These are phyloP conservation scores for Shiraia sp. DNA, from an alignment of 2,329 filamentous ascomycete genomes.

Conservation along the genomic window DNA sequence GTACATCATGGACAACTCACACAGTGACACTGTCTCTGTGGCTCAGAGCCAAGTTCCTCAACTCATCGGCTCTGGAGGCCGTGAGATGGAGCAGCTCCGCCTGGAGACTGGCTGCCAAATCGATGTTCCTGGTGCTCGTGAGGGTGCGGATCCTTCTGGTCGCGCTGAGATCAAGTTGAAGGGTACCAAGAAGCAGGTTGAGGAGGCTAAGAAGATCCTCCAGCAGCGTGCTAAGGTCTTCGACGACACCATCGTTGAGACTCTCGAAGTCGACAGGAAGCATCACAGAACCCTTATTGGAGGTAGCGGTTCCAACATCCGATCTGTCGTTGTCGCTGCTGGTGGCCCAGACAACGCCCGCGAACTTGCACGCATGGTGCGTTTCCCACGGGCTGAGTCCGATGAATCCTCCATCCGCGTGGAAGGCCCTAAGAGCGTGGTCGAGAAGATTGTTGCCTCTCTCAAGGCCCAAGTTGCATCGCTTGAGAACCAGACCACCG, in stretches of 20 bases:
- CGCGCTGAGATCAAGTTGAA: conserved; percentile 87
- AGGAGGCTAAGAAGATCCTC: conserved; percentile 87
- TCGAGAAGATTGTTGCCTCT: conserved; percentile 83
- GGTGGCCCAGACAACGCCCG: conserved; percentile 87
- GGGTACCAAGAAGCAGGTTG: conserved; percentile 88
- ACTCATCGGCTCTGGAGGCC: conserved; percentile 86
- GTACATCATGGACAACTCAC: conserved; percentile 86
- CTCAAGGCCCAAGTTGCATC: conserved; percentile 83
- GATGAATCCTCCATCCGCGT: conserved; percentile 83
- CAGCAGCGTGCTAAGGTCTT: conserved; percentile 85
- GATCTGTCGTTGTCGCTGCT: conserved; percentile 81
- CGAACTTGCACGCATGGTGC: conserved; percentile 84
- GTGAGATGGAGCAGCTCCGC: conserved; percentile 87
- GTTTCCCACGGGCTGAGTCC: conserved; percentile 88
- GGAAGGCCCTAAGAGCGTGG: conserved; percentile 80
- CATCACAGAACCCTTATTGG: conserved; percentile 91
- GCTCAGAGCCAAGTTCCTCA: conserved; percentile 92
- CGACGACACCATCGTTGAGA: conserved; percentile 84
- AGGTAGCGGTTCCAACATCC: conserved; percentile 79
- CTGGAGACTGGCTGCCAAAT: conserved; percentile 84
- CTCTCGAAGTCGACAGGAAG: conserved; percentile 90
- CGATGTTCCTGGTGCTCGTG: conserved; percentile 82
- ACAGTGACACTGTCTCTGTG: conserved; percentile 77
- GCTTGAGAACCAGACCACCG: conserved; percentile 79
- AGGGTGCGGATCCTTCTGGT: conserved; percentile 65